Conservation (phyloP, 306 rosid genomes). For the Cucumis hystrix region DNA sequence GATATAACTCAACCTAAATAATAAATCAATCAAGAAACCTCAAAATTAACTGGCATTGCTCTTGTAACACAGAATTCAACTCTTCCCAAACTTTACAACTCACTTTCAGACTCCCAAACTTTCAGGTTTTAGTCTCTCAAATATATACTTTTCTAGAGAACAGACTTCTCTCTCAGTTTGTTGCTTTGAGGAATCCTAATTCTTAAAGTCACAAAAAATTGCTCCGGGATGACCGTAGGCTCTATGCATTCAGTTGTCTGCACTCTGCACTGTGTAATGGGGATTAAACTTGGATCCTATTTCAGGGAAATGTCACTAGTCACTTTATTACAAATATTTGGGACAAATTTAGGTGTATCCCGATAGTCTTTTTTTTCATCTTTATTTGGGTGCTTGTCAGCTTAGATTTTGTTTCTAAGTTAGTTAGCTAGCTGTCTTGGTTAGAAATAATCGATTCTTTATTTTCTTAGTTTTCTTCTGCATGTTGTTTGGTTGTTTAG, state of each 20-base stretch:
- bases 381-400: too few relatives aligned
- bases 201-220: neutral
- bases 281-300: neutral
- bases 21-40: neutral
- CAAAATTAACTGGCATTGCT: neutral
- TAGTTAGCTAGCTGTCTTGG: too few relatives aligned
- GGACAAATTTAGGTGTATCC: neutral
- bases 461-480: too few relatives aligned
- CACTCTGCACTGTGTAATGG: neutral
- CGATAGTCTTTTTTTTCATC: too few relatives aligned
- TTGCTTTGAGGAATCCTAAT: neutral
- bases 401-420: too few relatives aligned
- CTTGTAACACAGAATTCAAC: neutral
- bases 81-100: neutral
- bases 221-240: neutral
- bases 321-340: neutral
- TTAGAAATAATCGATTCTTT: too few relatives aligned
- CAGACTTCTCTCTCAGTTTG: neutral
- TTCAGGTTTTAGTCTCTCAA: neutral
- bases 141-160: neutral
- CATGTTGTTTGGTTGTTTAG: too few relatives aligned
- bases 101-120: neutral
- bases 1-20: neutral
- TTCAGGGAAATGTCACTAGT: neutral
- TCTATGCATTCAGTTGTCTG: neutral